Evolutionary conservation across 2,329 filamentous ascomycete genomes (phyloP).

Genomic region (Pseudogymnoascus sp.): DNA sequence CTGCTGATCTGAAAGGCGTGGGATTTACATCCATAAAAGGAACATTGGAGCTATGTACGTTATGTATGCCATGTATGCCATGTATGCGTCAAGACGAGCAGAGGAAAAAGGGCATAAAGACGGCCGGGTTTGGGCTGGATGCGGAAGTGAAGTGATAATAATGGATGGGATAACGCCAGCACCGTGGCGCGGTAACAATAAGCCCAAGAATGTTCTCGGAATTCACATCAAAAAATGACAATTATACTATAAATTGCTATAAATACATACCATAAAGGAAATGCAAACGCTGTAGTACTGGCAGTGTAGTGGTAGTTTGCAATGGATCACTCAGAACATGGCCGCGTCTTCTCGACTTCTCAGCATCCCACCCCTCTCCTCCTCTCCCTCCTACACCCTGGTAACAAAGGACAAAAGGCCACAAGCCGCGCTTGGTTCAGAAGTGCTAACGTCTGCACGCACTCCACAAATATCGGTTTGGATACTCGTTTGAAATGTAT

Average conservation of each 20-base stretch:
- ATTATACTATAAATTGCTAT: neutral
- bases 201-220: neutral
- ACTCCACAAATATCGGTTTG: constrained; percentile 1
- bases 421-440: neutral
- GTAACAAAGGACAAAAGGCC: neutral
- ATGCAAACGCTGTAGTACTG: neutral
- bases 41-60: neutral
- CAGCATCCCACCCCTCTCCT: too few relatives aligned
- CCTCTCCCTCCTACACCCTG: neutral
- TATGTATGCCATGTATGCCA: neutral
- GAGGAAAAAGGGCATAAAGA: neutral
- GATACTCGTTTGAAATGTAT: constrained; percentile 4
- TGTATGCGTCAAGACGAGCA: neutral
- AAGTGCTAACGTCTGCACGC: neutral
- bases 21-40: neutral
- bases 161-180: neutral
- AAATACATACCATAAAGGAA: neutral
- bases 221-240: neutral
- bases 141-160: neutral
- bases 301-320: neutral
- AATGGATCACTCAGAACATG: neutral
- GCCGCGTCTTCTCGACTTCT: neutral
- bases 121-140: neutral
- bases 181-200: neutral
- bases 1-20: constrained; percentile 2